phyloP scores from a whole-genome alignment of 306 rosid genomes.

The Corylus americana region DNA sequence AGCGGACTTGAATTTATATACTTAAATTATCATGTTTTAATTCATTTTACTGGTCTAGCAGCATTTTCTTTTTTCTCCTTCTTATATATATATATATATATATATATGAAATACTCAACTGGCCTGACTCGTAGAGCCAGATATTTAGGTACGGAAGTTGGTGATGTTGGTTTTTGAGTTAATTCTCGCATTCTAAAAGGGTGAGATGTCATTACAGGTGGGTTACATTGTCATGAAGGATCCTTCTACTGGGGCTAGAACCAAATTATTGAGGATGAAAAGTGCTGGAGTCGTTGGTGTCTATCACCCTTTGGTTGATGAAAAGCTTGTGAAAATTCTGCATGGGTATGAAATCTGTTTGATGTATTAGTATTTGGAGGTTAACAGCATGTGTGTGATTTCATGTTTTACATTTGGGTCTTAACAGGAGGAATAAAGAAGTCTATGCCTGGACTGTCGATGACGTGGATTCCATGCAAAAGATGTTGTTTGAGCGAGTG shows the following conservation, averaged over 20 bases:
- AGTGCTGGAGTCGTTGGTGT: slow-evolving; percentile 83
- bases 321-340: slow-evolving; percentile 61
- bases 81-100: neutral
- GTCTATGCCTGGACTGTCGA: slow-evolving; percentile 93
- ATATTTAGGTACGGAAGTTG: neutral
- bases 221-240: slow-evolving; percentile 89
- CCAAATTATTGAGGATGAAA: slow-evolving; percentile 75
- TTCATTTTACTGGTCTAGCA: neutral
- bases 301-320: slow-evolving; percentile 80
- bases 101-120: neutral
- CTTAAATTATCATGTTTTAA: neutral
- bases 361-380: slow-evolving; percentile 7
- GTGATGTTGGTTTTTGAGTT: neutral
- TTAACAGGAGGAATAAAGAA: slow-evolving; percentile 69
- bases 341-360: slow-evolving; percentile 56
- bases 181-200: neutral
- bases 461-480: slow-evolving; percentile 68
- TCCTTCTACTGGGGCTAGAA: slow-evolving; percentile 59
- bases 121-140: neutral
- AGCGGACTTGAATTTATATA: neutral
- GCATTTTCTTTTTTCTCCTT: neutral
- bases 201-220: slow-evolving; percentile 53
- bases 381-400: neutral
- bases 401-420: slow-evolving; percentile 15
- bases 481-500: slow-evolving; percentile 61